Evolutionary conservation across 805 yeast genomes (phyloP).

Genomic region (Kodamaea jinghongensis): DNA sequence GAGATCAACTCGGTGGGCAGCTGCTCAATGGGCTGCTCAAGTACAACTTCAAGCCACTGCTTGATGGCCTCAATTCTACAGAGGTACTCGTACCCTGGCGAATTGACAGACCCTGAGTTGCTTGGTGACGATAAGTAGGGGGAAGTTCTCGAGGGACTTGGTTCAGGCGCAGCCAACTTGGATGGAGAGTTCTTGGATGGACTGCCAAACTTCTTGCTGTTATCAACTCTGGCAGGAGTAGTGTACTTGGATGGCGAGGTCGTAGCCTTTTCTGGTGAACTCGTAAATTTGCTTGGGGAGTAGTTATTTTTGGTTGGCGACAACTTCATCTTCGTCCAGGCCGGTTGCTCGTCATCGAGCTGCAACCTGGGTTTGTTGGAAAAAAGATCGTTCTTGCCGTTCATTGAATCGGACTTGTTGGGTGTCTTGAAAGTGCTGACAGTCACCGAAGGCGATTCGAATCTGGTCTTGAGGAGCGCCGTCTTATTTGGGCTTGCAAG

Average conservation of each 20-base stretch:
- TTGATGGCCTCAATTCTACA: constrained; percentile 83
- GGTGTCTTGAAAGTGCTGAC: constrained; percentile 41
- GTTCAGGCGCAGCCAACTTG: constrained; percentile 3
- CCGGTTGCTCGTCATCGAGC: constrained; percentile 15
- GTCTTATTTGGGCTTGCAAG: constrained; percentile 21
- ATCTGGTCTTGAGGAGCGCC: constrained; percentile 29
- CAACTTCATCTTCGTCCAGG: constrained; percentile 22
- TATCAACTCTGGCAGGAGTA: constrained; percentile 2
- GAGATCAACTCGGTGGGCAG: constrained; percentile 59
- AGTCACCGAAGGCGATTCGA: constrained; percentile 42
- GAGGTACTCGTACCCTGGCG: constrained; percentile 64
- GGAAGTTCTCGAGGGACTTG: constrained; percentile 9
- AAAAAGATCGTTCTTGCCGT: not conserved
- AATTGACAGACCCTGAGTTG: constrained; percentile 26
- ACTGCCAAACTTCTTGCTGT: not conserved
- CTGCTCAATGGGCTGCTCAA: constrained; percentile 54
- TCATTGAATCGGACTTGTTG: constrained; percentile 11
- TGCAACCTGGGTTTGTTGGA: constrained; percentile 10
- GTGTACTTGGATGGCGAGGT: constrained; percentile 3
- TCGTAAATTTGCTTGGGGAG: not conserved
- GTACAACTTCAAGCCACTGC: constrained; percentile 68
- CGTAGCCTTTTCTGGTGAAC: not conserved
- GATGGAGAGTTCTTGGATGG: not conserved
- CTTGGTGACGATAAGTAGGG: constrained; percentile 30
- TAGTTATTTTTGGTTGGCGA: constrained; percentile 1